Evolutionary conservation across 2,329 filamentous ascomycete genomes (phyloP).

Genomic region (Pleomassaria siparia): DNA sequence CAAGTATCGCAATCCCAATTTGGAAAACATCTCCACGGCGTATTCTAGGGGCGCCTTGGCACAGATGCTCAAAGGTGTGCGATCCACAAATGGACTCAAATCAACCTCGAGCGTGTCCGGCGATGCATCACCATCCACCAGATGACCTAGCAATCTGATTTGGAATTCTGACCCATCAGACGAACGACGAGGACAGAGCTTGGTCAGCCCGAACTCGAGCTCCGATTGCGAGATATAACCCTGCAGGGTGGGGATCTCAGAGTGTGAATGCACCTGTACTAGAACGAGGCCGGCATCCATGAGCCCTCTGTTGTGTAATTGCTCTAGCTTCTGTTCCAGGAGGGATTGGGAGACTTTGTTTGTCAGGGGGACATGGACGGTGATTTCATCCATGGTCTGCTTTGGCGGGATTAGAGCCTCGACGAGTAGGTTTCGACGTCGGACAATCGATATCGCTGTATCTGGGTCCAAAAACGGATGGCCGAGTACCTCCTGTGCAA

Average conservation of each 20-base stretch:
- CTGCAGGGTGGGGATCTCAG: conserved; percentile 46
- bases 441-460: conserved; percentile 48
- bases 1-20: conserved; percentile 57
- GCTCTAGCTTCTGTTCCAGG: conserved; percentile 50
- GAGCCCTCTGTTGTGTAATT: conserved; percentile 53
- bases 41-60: conserved; percentile 59
- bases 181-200: conserved; percentile 22
- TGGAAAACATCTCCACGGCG: conserved; percentile 62
- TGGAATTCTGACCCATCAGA: conserved; percentile 23
- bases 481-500: conserved; percentile 60
- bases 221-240: conserved; percentile 60
- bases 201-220: conserved; percentile 52
- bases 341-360: conserved; percentile 48
- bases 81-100: conserved; percentile 55
- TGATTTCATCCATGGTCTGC: conserved; percentile 60
- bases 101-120: conserved; percentile 39
- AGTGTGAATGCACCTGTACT: conserved; percentile 41
- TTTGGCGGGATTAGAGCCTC: conserved; percentile 55
- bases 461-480: conserved; percentile 62
- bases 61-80: conserved; percentile 55
- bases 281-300: conserved; percentile 62
- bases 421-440: conserved; percentile 42
- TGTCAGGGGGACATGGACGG: conserved; percentile 48
- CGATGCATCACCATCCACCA: conserved; percentile 26
- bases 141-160: conserved; percentile 44